phyloP scores from a whole-genome alignment of 495 filamentous ascomycete genomes.

The Parachaetomium inaequale region DNA sequence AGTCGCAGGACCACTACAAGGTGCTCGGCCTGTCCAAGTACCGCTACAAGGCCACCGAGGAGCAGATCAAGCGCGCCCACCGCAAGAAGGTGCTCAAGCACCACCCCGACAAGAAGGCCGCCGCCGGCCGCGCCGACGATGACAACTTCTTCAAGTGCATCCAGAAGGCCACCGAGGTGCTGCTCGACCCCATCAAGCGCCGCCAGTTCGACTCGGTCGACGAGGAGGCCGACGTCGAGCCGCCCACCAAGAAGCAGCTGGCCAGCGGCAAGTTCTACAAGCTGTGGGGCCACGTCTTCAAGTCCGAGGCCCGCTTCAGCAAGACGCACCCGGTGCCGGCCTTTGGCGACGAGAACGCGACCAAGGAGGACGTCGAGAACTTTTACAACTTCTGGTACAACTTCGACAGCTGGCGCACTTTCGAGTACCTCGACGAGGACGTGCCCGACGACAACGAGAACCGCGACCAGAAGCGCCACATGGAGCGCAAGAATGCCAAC shows the following conservation, averaged over 20 bases:
- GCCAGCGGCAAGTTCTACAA: constrained; percentile 90
- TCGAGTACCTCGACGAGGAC: constrained; percentile 98
- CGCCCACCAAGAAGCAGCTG: constrained; percentile 83
- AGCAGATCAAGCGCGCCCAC: constrained; percentile 97
- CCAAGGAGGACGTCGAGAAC: constrained; percentile 80
- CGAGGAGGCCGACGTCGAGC: constrained; percentile 84
- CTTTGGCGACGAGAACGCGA: constrained; percentile 79
- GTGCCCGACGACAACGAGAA: constrained; percentile 98
- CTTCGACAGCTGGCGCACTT: constrained; percentile 95
- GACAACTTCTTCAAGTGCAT: constrained; percentile 99
- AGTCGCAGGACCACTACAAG: constrained; percentile 97
- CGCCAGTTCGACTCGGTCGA: constrained; percentile 97
- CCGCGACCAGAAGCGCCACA: constrained; percentile 96
- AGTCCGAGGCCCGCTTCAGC: constrained; percentile 87
- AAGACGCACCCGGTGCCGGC: constrained; percentile 80
- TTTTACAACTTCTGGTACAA: constrained; percentile 99
- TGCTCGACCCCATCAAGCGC: constrained; percentile 86
- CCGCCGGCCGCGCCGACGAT: constrained; percentile 79
- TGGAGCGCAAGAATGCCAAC: constrained; percentile 97
- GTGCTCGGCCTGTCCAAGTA: constrained; percentile 91
- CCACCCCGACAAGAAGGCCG: constrained; percentile 98
- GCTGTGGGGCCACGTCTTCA: constrained; percentile 82
- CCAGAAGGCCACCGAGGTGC: constrained; percentile 93
- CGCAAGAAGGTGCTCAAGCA: constrained; percentile 99
- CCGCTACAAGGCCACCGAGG: constrained; percentile 85